These are phyloP conservation scores for Graphium sp. DNA, from an alignment of 2,329 filamentous ascomycete species.

Conservation along the genomic window DNA sequence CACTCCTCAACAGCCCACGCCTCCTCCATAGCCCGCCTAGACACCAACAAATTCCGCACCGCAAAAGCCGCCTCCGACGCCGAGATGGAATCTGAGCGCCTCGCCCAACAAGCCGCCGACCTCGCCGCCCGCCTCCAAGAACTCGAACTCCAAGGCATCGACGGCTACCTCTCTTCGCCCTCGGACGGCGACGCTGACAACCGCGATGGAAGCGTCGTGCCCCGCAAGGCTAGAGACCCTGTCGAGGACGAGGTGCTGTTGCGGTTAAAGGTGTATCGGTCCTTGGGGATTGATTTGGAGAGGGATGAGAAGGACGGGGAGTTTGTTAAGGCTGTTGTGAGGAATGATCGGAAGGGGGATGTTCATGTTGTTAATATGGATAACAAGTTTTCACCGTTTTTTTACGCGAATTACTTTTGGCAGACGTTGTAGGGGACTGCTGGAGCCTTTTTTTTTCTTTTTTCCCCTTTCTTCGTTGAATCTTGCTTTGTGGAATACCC, in stretches of 20 bases:
- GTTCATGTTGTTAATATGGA: slow-evolving; percentile 93
- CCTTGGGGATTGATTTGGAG: slow-evolving; percentile 79
- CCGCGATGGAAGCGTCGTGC: slow-evolving; percentile 6
- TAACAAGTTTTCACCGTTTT: slow-evolving; percentile 76
- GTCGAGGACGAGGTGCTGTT: slow-evolving; percentile 52
- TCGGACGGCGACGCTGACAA: slow-evolving; percentile 14
- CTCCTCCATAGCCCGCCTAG: slow-evolving; percentile 66
- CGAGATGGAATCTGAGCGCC: slow-evolving; percentile 88
- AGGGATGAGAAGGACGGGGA: slow-evolving; percentile 56
- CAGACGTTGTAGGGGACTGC: slow-evolving; percentile 47
- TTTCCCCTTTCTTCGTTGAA: slow-evolving; percentile 6
- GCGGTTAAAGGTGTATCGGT: slow-evolving; percentile 79
- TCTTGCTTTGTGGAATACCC: slow-evolving; percentile 2
- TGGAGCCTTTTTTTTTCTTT: slow-evolving; percentile 8
- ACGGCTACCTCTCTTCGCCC: too few relatives aligned
- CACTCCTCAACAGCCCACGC: slow-evolving; percentile 73
- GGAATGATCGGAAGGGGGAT: slow-evolving; percentile 75
- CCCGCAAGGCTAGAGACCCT: slow-evolving; percentile 17
- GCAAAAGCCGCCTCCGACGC: slow-evolving; percentile 83
- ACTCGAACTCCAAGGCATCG: slow-evolving; percentile 72
- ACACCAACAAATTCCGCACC: slow-evolving; percentile 85
- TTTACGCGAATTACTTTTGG: slow-evolving; percentile 96
- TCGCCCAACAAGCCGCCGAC: slow-evolving; percentile 62
- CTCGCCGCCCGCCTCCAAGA: slow-evolving; percentile 62
- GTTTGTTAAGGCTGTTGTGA: slow-evolving; percentile 71